Evolutionary conservation across 208 protist species (phyloP), one percentile per base, ranked within the genome.

Genomic region (Porcisia hertigi): DNA sequence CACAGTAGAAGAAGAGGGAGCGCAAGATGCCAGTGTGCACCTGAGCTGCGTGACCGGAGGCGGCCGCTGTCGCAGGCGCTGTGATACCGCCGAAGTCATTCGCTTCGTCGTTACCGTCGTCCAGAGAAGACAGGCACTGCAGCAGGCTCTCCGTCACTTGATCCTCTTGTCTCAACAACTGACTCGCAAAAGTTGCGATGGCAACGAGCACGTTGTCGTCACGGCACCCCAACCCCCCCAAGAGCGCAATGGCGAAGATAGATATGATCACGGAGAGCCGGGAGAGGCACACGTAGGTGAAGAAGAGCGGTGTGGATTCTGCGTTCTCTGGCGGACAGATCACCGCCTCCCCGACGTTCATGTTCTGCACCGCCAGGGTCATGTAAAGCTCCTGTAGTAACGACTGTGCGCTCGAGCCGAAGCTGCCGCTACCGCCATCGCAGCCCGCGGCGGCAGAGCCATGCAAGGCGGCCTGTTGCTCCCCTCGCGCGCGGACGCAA

Each of bases 1-100:
- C 76, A 77, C 93, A 92, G 70, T 94, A 95, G 73, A 95, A 97
- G 75, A 97, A 97, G 66, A 97, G 87, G 1, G 93, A 54, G 60
- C 93, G 91, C 45, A 97, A 76, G 36, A 97, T 82, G 62, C 93
- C 89, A 9, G 90, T 36, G 76, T 97, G 93, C 55, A 94, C 77
- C 34, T 85, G 80, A 9, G 71, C 76, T 14, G 63, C 67, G 20
- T 47, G 52, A 41, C 30, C 30, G 57, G 39, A 45, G 18, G 73
- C 36, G 11, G 49, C 39, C 45, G 76, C 18, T 34, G 25, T 54
- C 41, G 65, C 47, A 47, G 69, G 65, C 64, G 70, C 49, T 41
- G 71, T 77, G n/a, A 23, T 11, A 7, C 25, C 65, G 18, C 45
- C 65, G 25, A 36, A 36, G 65, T 75, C 54, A 49, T 76, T 43